Evolutionary conservation across 1,284 basidiomycete genomes (phyloP), one percentile per base, ranked within the genome.

Genomic region (Ustilago esculenta): DNA sequence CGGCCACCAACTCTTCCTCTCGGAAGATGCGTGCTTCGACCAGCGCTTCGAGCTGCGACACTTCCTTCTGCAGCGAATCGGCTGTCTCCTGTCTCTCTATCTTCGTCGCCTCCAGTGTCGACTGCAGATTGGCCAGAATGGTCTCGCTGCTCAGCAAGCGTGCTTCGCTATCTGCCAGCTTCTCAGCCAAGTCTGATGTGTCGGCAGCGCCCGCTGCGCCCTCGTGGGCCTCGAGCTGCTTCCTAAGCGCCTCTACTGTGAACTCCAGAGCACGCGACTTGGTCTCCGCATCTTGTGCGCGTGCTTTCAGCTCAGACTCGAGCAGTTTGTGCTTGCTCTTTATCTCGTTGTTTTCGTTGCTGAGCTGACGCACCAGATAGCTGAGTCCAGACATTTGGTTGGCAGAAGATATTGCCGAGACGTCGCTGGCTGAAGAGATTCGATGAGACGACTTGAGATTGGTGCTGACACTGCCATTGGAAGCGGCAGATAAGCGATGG

Each of bases 331-430:
- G 88, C 69, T 86, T 85, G 60, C 90, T 87, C 20, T 85, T 83
- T 9, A 88, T 82, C n/a, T 86, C 83, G 4, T 87, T 81, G 72
- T 88, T 91, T 83, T 95, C 93, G 71, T 90, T 89, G 79, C 91
- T 90, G 39, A 95, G 85, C 75, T 93, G 90, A 76, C 91, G 89
- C 23, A 95, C 88, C 73, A 96, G 92, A 17, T 84, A 75, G 51
- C 90, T 89, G 39, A 87, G 86, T 49, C 87, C 86, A 20, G 84
- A 65, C 71, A 83, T 87, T 83, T 88, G 89, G 60, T 85, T 86
- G 25, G 86, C 72, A 15, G 68, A 80, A 65, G 35, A 90, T 87
- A n/a, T 88, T 71, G 79, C 90, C 88, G 4, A 80, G 72, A 1
- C 83, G 81, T 42, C 83, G 85, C 47, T 86, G 84, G 24, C 86